Evolutionary conservation across 768 basidiomycete species (phyloP).

Genomic region (Lentinula detonsa): DNA sequence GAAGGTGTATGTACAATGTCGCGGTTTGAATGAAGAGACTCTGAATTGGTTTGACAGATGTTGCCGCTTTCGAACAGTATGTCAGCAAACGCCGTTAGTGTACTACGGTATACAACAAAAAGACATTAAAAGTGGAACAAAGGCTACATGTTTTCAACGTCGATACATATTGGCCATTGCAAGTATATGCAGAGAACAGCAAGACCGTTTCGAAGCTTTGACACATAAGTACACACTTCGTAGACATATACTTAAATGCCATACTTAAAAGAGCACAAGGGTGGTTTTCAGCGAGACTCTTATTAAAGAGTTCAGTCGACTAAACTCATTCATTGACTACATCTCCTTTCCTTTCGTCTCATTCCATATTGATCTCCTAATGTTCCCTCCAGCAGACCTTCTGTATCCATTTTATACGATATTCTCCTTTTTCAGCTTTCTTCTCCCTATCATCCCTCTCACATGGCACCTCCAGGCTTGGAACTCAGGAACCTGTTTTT

Average conservation of each 20-base stretch:
- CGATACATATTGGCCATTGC: too few species aligned
- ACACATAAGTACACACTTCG: not conserved
- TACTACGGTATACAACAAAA: too few species aligned
- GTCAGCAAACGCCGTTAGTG: too few species aligned
- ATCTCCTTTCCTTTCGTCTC: not conserved
- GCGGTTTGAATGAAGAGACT: not conserved
- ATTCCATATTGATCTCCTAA: not conserved
- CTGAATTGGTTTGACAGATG: not conserved
- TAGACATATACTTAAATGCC: not conserved
- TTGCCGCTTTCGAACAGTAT: too few species aligned
- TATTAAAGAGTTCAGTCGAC: too few species aligned
- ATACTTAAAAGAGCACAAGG: not conserved
- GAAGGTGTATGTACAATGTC: not conserved
- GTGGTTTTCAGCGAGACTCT: not conserved
- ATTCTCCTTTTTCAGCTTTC: slow-evolving; percentile 26
- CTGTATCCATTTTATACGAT: slow-evolving; percentile 16
- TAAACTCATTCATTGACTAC: not conserved
- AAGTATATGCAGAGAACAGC: too few species aligned
- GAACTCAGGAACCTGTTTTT: slow-evolving; percentile 35
- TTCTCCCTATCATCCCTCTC: slow-evolving; percentile 32
- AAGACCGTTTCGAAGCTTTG: not conserved
- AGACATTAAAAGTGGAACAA: not conserved
- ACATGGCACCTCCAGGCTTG: slow-evolving; percentile 36
- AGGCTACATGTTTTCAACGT: not conserved
- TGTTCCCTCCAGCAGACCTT: not conserved